These are phyloP conservation scores for Moesziomyces parantarcticus DNA, from an alignment of 1,284 basidiomycete species.

Conservation along the genomic window DNA sequence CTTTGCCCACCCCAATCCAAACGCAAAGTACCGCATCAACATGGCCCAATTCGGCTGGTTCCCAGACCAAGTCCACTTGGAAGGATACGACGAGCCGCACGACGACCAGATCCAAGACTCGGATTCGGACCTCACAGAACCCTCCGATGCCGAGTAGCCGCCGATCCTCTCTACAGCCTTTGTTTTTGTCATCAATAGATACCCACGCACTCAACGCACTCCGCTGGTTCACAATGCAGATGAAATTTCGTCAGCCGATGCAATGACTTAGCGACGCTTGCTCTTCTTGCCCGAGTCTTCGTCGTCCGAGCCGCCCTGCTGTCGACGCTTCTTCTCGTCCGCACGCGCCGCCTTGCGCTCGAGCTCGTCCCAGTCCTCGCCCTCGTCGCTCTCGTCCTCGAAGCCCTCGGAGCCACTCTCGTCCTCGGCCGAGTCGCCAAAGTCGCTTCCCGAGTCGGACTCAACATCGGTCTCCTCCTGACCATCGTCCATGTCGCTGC, in stretches of 20 bases:
- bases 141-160: constrained; percentile 12
- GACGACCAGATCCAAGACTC: neutral
- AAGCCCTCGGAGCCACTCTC: constrained; percentile 74
- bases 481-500: constrained; percentile 65
- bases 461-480: constrained; percentile 63
- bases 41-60: constrained; percentile 51
- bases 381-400: constrained; percentile 72
- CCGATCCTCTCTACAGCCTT: no score
- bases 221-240: no score
- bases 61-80: constrained; percentile 31
- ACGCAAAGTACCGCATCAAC: constrained; percentile 40
- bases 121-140: constrained; percentile 30
- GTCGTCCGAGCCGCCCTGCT: constrained; percentile 54
- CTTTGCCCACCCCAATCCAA: constrained; percentile 38
- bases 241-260: no score
- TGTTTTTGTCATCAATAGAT: neutral
- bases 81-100: constrained; percentile 29
- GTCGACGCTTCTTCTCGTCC: constrained; percentile 58
- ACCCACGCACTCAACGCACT: neutral
- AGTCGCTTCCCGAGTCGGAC: constrained; percentile 63
- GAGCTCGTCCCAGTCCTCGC: constrained; percentile 94
- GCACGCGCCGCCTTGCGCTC: constrained; percentile 76
- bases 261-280: constrained; percentile 34
- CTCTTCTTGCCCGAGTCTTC: constrained; percentile 41
- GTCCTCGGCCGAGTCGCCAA: constrained; percentile 63